Base-by-base conservation (phyloP, 2,329 filamentous ascomycete species). In the Microcera coccophila region DNA sequence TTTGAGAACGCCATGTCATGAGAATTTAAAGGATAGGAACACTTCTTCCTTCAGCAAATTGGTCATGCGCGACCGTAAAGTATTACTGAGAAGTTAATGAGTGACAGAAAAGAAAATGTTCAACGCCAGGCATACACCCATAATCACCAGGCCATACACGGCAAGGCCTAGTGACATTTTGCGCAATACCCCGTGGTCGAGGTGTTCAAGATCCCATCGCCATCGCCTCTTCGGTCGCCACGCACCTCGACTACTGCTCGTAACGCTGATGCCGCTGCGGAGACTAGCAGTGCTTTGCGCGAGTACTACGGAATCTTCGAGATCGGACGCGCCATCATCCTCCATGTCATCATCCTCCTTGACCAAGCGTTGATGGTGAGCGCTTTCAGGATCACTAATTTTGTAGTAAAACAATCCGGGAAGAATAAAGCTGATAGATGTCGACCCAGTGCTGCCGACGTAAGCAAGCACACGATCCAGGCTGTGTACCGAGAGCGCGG, bases 381-480 rank as follows among this genome's bases (percentile, higher is more conserved):
- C 78, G 34, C 87, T 91, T 42, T 95, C 85, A 0, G 93, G 93
- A 18, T 88, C 82, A 11, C 89, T 94, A 47, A 98, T 97, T 68
- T 97, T 97, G 71, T 97, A 98, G 67, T 97, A 98, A 66, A 98
- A 98, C 4, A 98, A 69, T 0, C 93, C 93, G 0, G 93, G 93
- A 1, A 98, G 76, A 52, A 98, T 97, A 63, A 98, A 98, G 48
- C 88, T 95, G 58, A 98, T 98, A 48, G 88, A 89, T 0, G 93
- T 98, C 39, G 85, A 91, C 40, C 93, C 93, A 0, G 93, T 98
- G 56, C 85, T 90, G 28, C 93, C 93, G 10, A 98, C 93, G 55
- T 96, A 98, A 0, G 93, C 91, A 0, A 98, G 76, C 1, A 98
- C 90, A 36, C 87, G 85, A 62, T 95, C 90, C 3, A 98, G 76